A percentile compares a stretch with the other conserved stretches of the same genome.
Evolutionary conservation across 495 filamentous ascomycete genomes (phyloP).

Genomic region (Hypoxylon subgilvum): DNA sequence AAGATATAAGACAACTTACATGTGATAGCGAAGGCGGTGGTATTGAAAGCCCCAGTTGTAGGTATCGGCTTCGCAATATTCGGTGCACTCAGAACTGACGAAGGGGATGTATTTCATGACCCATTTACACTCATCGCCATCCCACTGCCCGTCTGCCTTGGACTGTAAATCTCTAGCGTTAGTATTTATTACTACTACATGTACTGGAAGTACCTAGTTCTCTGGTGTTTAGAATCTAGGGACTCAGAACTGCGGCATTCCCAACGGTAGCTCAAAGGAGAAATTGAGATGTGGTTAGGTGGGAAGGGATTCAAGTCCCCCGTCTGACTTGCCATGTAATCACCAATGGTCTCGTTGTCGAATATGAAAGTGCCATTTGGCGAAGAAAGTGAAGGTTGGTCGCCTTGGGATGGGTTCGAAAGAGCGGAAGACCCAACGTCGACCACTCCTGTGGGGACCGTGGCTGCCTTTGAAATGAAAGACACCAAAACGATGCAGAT

Average conservation of each 20-base stretch:
- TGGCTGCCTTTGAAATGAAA: not conserved
- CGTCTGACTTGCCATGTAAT: constrained; percentile 5
- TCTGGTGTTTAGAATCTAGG: too few species aligned
- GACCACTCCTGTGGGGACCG: not conserved
- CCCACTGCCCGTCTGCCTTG: constrained; percentile 13
- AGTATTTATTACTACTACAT: not conserved
- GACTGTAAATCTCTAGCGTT: not conserved
- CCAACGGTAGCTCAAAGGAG: too few species aligned
- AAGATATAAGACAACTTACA: constrained; percentile 5
- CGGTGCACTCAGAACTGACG: constrained; percentile 28
- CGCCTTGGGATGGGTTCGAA: not conserved
- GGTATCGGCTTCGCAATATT: constrained; percentile 24
- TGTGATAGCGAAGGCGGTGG: constrained; percentile 21
- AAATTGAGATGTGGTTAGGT: too few species aligned
- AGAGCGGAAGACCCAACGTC: not conserved
- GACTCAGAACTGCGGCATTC: too few species aligned
- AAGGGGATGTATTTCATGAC: not conserved
- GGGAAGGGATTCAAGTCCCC: not conserved
- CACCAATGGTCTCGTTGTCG: not conserved
- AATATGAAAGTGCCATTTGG: constrained; percentile 5
- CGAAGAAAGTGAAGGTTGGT: not conserved
- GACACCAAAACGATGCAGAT: not conserved
- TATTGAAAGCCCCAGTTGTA: constrained; percentile 10
- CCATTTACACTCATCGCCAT: constrained; percentile 6
- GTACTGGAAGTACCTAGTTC: too few species aligned